Evolutionary conservation across 2,329 filamentous ascomycete genomes (phyloP).

Genomic region (Paramyrothecium sp.): DNA sequence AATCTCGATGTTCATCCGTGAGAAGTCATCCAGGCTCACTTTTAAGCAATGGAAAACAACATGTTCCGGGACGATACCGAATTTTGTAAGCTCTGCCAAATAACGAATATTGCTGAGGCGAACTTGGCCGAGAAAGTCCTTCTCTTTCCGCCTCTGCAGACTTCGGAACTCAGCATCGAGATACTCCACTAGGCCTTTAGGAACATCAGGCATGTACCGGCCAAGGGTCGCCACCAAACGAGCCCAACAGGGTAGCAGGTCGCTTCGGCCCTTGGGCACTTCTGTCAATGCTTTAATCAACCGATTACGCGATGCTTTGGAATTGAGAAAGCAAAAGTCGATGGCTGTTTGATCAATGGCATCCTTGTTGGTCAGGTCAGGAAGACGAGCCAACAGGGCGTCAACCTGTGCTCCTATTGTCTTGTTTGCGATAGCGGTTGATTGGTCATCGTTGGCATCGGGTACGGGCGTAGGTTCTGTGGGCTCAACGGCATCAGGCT

Average conservation of each 20-base stretch:
- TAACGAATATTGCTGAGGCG: conserved; percentile 96
- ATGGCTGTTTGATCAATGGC: conserved; percentile 88
- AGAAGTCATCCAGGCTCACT: conserved; percentile 96
- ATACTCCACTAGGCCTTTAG: conserved; percentile 86
- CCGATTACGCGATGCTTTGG: conserved; percentile 93
- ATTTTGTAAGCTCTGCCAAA: conserved; percentile 94
- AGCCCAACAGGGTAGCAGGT: conserved; percentile 89
- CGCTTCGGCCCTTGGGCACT: conserved; percentile 88
- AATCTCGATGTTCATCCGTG: conserved; percentile 98
- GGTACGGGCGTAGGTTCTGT: conserved; percentile 48
- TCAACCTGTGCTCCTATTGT: conserved; percentile 97
- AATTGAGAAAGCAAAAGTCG: conserved; percentile 98
- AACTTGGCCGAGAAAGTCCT: conserved; percentile 94
- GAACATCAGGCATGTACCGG: conserved; percentile 92
- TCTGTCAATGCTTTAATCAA: conserved; percentile 92
- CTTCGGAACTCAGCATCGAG: conserved; percentile 97
- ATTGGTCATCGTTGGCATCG: conserved; percentile 71
- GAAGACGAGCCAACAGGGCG: conserved; percentile 80
- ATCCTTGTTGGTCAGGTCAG: conserved; percentile 89
- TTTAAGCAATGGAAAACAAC: conserved; percentile 99
- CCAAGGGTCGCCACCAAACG: conserved; percentile 89
- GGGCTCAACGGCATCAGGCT: conserved; percentile 54
- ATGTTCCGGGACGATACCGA: conserved; percentile 95
- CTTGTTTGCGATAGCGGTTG: conserved; percentile 94
- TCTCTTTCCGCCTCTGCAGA: conserved; percentile 92